phyloP scores from a whole-genome alignment of 2,329 filamentous ascomycete species.

The Ramularia collo-cygni region DNA sequence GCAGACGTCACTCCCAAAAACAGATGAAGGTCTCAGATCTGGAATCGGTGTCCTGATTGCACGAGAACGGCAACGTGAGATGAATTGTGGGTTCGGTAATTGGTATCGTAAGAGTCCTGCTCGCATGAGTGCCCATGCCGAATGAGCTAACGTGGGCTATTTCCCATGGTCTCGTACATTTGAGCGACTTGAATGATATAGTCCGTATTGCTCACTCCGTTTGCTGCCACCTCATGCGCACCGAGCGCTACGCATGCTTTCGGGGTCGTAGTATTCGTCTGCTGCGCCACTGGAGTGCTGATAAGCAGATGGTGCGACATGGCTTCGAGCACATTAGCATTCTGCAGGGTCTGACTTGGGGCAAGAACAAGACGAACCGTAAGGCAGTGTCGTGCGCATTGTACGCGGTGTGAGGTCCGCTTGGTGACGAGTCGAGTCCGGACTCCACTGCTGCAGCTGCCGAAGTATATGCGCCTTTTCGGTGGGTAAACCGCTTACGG shows the following conservation, averaged over 20 bases:
- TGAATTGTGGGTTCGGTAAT: too few relatives aligned
- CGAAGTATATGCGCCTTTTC: constrained; percentile 16
- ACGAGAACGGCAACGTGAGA: too few relatives aligned
- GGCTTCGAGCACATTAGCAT: constrained; percentile 10
- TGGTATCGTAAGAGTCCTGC: too few relatives aligned
- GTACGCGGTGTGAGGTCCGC: constrained; percentile 15
- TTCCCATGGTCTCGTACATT: too few relatives aligned
- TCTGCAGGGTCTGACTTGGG: neutral
- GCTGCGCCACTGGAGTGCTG: constrained; percentile 9
- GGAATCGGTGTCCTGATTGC: too few relatives aligned
- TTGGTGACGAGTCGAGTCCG: constrained; percentile 9
- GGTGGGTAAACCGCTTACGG: constrained; percentile 28
- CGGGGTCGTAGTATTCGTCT: constrained; percentile 9
- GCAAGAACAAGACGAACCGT: constrained; percentile 8
- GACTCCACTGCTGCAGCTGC: constrained; percentile 11
- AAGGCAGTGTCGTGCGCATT: constrained; percentile 16
- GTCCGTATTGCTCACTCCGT: too few relatives aligned
- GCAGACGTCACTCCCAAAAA: too few relatives aligned
- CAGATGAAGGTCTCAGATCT: too few relatives aligned
- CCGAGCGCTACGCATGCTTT: neutral
- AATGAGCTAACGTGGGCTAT: too few relatives aligned
- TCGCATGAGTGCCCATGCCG: too few relatives aligned
- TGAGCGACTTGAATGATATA: too few relatives aligned
- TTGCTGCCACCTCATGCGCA: too few relatives aligned
- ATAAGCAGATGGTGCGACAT: constrained; percentile 3